Base-by-base conservation (phyloP, 164 flowering plant genomes). In the Tetracentron sinense region DNA sequence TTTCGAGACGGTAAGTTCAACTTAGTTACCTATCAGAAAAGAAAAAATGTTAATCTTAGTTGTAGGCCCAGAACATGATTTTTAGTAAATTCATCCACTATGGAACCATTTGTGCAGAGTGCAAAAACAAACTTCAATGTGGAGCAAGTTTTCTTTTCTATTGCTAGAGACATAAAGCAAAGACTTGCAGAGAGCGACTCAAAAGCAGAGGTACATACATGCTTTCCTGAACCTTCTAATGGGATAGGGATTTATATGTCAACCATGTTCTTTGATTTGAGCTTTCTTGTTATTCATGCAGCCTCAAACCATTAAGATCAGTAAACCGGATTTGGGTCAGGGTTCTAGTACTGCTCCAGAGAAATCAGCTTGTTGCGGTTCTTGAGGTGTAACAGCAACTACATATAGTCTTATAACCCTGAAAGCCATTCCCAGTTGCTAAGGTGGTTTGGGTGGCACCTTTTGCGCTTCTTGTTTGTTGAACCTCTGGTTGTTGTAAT, bases 81-180 rank as follows among this genome's bases (percentile, higher is more conserved):
- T 8, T 42, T 10, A 20, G 28, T 42, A 10, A 19, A 47, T 21
- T 65, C 16, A 70, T n/a, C 53, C 26, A 19, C 42, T 0, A 55
- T 51, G 12, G 8, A 49, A 51, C 28, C 14, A 21, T 61, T 25
- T 70, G 52, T 64, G 72, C 79, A 78, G 85, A 81, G 85, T 73
- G 84, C 84, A 38, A 81, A 81, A 68, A 78, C 84, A 63, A 81
- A 81, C 75, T 68, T 81, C 59, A 81, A 81, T n/a, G 84, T 81
- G 51, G 84, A 81, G 75, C 75, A 78, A 62, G 84, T 81, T 28
- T 81, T 81, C 75, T 81, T 81, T 67, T 76, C 84, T n/a, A 78
- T 78, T 60, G 84, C 82, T 25, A 76, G 84, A 65, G 84, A 81
- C 64, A 81, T 81, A 67, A 81, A 78, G 72, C 79, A 78, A 70